Evolutionary conservation across 352 stramenopile genomes (phyloP), one percentile per base, ranked within the genome.

Genomic region (Phytopythium montanum): DNA sequence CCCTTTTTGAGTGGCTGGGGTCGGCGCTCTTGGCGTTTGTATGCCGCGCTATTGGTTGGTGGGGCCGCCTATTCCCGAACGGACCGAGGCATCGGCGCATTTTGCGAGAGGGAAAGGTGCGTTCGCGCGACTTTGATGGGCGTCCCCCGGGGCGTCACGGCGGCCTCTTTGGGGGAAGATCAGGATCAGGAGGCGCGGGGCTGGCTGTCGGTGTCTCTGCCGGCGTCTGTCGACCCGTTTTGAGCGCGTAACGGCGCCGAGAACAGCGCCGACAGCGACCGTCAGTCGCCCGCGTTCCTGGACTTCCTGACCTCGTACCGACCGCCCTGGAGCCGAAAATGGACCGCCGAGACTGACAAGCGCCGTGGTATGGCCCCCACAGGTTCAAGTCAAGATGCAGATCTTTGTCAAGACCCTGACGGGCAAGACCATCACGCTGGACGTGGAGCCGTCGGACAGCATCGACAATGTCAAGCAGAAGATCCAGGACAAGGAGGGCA

Each of bases 401-500:
- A 95, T 99, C 64, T 98, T 99, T 78, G 96, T 99, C 51, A 99
- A 99, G 83, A 99, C 97, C 61, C 79, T 99, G 53, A 98, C 92
- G 36, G 96, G 94, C 61, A 99, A 98, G 81, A 99, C 95, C 54
- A 97, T 99, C 68, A 98, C 90, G 60, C 88, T 99, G 59, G 95
- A 99, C 79, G 92, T 99, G 48, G 96, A 98, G 79, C 92, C 97
- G 60, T 96, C 91, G 54, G 95, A 99, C 89, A 97, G 88, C 61
- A 98, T 99, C 80, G 96, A 99, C 82, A 98, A 99, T 82, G 97
- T 99, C 62, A 99, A 99, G 93, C 88, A 96, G 66, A 99, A 99
- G 95, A 99, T 99, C 78, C 98, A 99, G 87, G 97, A 99, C 84
- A 99, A 99, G 93, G 98, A 99, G 83, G 98, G 82, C 66, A 99